Conservation (phyloP, 495 filamentous ascomycete species). For the Hyaloscypha variabilis region DNA sequence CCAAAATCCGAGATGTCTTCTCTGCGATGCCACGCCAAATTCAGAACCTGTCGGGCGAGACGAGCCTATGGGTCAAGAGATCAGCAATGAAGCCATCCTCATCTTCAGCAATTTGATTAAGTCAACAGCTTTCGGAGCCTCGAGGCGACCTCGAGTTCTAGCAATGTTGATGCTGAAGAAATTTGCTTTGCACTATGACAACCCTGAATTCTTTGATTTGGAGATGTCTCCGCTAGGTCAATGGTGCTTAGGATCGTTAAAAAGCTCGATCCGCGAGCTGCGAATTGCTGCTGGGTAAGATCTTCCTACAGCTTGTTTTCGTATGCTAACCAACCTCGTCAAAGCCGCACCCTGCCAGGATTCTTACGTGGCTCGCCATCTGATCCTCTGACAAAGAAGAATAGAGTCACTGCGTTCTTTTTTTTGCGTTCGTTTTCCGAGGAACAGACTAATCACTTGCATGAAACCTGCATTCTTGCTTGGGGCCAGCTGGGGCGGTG, state of each 20-base stretch:
- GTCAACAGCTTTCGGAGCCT: slow-evolving; percentile 58
- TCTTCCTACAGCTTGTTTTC: slow-evolving; percentile 28
- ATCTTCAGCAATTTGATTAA: slow-evolving; percentile 60
- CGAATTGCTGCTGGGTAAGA: slow-evolving; percentile 69
- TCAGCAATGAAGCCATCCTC: slow-evolving; percentile 43
- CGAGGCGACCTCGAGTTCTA: slow-evolving; percentile 63
- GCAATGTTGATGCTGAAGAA: slow-evolving; percentile 74
- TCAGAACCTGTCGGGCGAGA: slow-evolving; percentile 28
- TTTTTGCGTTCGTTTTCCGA: slow-evolving; percentile 72
- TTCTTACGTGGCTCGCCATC: slow-evolving; percentile 61
- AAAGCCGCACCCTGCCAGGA: slow-evolving; percentile 58
- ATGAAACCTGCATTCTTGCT: slow-evolving; percentile 84
- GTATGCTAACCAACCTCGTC: slow-evolving; percentile 28
- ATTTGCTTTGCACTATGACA: slow-evolving; percentile 63
- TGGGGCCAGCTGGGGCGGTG: slow-evolving; percentile 73
- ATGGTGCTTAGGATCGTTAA: slow-evolving; percentile 78
- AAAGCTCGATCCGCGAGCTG: slow-evolving; percentile 83
- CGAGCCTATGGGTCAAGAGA: slow-evolving; percentile 37
- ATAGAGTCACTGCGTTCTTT: slow-evolving; percentile 67
- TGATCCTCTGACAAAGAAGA: slow-evolving; percentile 53
- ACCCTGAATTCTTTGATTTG: slow-evolving; percentile 62
- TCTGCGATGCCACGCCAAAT: slow-evolving; percentile 37
- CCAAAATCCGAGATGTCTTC: slow-evolving; percentile 31
- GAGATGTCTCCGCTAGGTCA: slow-evolving; percentile 67
- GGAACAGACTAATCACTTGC: slow-evolving; percentile 59